phyloP scores from a whole-genome alignment of 441 rosid genomes.

The Melianthus villosus region DNA sequence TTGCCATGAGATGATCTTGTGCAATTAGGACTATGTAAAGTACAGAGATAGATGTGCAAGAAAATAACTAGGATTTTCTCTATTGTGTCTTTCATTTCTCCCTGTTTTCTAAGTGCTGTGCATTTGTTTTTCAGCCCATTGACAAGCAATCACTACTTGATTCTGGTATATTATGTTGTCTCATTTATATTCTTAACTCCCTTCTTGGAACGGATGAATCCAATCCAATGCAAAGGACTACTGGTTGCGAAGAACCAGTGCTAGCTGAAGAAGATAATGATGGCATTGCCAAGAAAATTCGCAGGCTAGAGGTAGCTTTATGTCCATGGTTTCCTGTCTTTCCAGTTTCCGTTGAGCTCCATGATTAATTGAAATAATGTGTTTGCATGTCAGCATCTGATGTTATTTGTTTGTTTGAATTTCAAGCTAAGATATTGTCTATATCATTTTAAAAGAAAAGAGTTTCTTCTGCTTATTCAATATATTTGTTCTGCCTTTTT shows the following conservation, averaged over 20 bases:
- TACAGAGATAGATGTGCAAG: background rate
- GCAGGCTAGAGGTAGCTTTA: constrained; percentile 65
- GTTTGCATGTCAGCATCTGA: too few relatives aligned
- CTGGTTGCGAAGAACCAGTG: constrained; percentile 19
- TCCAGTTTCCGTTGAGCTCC: too few relatives aligned
- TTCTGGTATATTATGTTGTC: constrained; percentile 96
- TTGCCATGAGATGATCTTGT: too few relatives aligned
- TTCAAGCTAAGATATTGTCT: too few relatives aligned
- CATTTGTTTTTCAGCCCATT: constrained; percentile 50
- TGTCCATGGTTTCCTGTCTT: background rate
- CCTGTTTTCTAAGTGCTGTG: background rate
- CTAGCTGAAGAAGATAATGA: constrained; percentile 26
- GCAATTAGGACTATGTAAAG: too few relatives aligned
- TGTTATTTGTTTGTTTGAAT: too few relatives aligned
- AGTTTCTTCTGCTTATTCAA: too few relatives aligned
- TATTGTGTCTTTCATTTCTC: constrained; percentile 8
- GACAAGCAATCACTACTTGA: constrained; percentile 94
- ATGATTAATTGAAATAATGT: too few relatives aligned
- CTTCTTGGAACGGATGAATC: constrained; percentile 47
- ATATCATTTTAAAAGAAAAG: too few relatives aligned
- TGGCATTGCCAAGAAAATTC: constrained; percentile 25
- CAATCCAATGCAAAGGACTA: constrained; percentile 18
- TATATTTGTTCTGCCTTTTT: too few relatives aligned
- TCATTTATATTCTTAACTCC: constrained; percentile 63
- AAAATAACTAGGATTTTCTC: background rate